Conservation (phyloP, 352 stramenopile species). For the Pythium aphanidermatum region DNA sequence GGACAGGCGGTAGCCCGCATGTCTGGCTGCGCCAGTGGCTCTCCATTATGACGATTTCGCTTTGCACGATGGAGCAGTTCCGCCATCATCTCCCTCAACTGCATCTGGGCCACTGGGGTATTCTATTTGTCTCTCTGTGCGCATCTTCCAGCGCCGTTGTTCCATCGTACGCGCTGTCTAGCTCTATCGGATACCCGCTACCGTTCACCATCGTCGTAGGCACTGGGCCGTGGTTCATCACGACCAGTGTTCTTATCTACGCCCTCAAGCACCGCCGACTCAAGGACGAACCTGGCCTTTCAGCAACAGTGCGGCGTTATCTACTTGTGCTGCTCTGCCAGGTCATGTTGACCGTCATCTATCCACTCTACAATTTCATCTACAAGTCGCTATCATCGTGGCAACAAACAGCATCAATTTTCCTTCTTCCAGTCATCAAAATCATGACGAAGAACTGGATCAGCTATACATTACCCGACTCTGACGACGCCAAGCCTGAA, state of each 20-base stretch:
- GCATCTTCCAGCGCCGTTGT: neutral
- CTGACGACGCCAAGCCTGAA: slow-evolving; percentile 6
- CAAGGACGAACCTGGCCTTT: neutral
- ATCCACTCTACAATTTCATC: slow-evolving; percentile 21
- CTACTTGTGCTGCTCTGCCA: slow-evolving; percentile 16
- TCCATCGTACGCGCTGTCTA: neutral
- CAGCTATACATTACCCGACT: neutral
- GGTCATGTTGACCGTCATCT: slow-evolving; percentile 19
- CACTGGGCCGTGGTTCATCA: neutral
- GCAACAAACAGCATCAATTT: slow-evolving; percentile 8
- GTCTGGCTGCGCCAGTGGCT: slow-evolving; percentile 15
- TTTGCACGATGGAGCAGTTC: neutral
- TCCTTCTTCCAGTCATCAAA: slow-evolving; percentile 11
- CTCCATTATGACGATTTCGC: neutral
- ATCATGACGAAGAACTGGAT: slow-evolving; percentile 20
- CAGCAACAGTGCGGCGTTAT: neutral
- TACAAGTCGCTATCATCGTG: slow-evolving; percentile 2
- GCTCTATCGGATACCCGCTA: slow-evolving; percentile 1
- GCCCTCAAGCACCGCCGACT: neutral
- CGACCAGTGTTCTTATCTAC: neutral
- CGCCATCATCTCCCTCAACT: neutral
- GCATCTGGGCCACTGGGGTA: neutral
- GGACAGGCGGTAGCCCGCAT: neutral
- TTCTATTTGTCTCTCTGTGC: neutral
- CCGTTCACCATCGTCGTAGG: slow-evolving; percentile 1